Evolutionary conservation across 192 early-diverging fungal genomes (phyloP), one percentile per base, ranked within the genome.

Genomic region (Globomyces pollinis-pini): DNA sequence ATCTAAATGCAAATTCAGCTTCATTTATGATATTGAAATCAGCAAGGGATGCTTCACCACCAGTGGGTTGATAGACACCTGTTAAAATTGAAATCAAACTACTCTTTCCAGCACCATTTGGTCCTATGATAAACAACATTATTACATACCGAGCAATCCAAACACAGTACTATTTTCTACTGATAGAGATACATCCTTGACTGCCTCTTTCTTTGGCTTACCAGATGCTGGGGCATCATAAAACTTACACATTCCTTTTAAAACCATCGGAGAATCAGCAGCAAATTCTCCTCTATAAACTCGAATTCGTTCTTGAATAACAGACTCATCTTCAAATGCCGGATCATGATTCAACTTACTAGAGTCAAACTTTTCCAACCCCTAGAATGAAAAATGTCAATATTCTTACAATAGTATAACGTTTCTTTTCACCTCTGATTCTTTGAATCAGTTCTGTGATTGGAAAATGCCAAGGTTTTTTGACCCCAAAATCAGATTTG

Each of bases 91-190:
- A 74, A 57, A 88, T 86, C 33, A 81, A 71, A 0, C 85, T 80
- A 18, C 78, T 76, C 61, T 87, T 87, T 29, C 86, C 85, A 32
- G 85, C 83, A 15, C 85, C 80, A 59, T 84, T 86, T 55, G 77
- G 80, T 35, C 86, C 84, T n/a, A n/a, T n/a, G n/a, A n/a, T n/a
- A n/a, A n/a, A n/a, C n/a, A n/a, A n/a, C n/a, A n/a, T n/a, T n/a
- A n/a, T n/a, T n/a, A n/a, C n/a, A n/a, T n/a, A n/a, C n/a, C n/a
- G 5, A 86, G 65, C 28, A 87, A 59, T 7, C 57, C 70, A 64
- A 70, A 67, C 6, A 57, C 55, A 24, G 28, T 32, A 13, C 42
- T 26, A 2, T 57, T 70, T 42, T 86, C 84, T 13, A 80, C 74
- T n/a, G 75, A 75, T 56, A 86, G 66, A 15, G 79, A 79, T 2